Evolutionary conservation across 2,329 filamentous ascomycete species (phyloP).

Genomic region (Sporothrix phasma): DNA sequence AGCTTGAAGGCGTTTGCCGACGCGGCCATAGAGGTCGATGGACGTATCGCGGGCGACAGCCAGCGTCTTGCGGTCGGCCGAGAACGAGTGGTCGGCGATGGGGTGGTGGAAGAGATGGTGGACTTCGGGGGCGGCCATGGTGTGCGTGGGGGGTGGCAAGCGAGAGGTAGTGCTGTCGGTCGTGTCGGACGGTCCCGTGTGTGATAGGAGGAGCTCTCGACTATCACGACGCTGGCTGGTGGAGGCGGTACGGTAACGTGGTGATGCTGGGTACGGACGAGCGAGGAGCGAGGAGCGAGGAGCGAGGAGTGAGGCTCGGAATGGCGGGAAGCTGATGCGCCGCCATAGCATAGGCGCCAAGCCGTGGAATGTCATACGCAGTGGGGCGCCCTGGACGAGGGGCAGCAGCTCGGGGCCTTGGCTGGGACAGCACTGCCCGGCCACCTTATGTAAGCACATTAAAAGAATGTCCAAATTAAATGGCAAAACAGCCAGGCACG

Average conservation of each 20-base stretch:
- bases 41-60: constrained; percentile 85
- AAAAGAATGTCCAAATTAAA: neutral
- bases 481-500: neutral
- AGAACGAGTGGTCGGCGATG: constrained; percentile 97
- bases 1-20: constrained; percentile 68
- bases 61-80: constrained; percentile 75
- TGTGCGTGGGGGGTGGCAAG: constrained; percentile 22
- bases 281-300: neutral
- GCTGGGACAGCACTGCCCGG: neutral
- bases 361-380: neutral
- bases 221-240: constrained; percentile 57
- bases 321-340: constrained; percentile 11
- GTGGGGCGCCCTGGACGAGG: neutral
- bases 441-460: neutral
- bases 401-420: neutral
- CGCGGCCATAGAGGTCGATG: constrained; percentile 75
- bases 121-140: constrained; percentile 78
- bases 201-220: constrained; percentile 97
- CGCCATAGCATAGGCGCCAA: constrained; percentile 1
- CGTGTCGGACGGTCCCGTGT: neutral
- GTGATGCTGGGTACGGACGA: neutral
- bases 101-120: constrained; percentile 95
- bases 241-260: neutral
- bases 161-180: neutral
- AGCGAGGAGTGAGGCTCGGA: neutral